Base-by-base conservation (phyloP, 805 yeast species). In the Metschnikowia hibisci region DNA sequence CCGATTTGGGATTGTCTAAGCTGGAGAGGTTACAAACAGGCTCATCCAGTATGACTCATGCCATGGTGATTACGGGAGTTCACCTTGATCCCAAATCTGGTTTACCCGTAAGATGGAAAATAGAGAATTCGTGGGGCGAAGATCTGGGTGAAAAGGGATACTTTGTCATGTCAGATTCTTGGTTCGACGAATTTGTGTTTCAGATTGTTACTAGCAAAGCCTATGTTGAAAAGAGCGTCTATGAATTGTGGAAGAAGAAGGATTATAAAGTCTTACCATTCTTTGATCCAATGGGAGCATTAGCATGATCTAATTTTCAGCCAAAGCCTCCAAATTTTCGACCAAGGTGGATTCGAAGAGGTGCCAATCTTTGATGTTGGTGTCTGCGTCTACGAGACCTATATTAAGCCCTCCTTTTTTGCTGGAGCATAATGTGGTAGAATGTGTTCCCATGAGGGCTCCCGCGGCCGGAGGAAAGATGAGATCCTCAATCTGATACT, bases 11-110 rank as follows among this genome's bases (percentile, higher is more conserved):
- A 71, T 76, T 64, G 54, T 48, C 61, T 39, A 87, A 88, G 68
- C 80, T 80, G 15, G 82, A 87, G 39, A 71, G 95, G 50, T 80
- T 88, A 47, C 65, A 72, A 46, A 81, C 84, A 51, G 80, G 80
- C 44, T 81, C 87, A 50, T 82, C 89, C 18, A 67, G 80, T 50
- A 86, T 87, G 95, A 87, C 95, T 12, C 96, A 87, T 57, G 96
- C 96, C 29, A 87, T 87, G 96, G 74, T 81, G 16, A 78, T 87
- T 56, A 82, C 89, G 10, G 96, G 81, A 26, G 91, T 85, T 35
- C 89, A 87, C 61, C 66, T 87, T 29, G 88, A 83, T 50, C 78
- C 72, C 10, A 41, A 35, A 6, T 55, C 63, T 28, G 72, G 73
- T 11, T 35, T 39, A 3, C 75, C 74, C 4, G 56, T 67, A 2